A percentile compares a stretch with the other conserved stretches of the same genome.
These are phyloP conservation scores for Lepiota venenata DNA, from an alignment of 768 basidiomycete genomes.

Conservation along the genomic window DNA sequence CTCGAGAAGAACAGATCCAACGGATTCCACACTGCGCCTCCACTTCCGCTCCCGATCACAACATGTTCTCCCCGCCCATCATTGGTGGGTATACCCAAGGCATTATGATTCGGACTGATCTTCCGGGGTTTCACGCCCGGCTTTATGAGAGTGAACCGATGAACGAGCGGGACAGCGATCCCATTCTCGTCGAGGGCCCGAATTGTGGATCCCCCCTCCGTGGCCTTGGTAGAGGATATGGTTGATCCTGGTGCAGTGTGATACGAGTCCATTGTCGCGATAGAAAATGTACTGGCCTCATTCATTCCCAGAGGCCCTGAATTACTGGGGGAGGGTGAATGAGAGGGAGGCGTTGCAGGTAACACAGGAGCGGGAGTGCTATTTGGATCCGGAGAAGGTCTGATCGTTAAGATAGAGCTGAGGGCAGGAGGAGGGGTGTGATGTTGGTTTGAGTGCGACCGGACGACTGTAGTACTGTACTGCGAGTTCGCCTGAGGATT, in stretches of 20 bases:
- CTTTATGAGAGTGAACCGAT: constrained; percentile 85
- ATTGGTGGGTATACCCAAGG: not conserved
- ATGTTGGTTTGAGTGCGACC: constrained; percentile 36
- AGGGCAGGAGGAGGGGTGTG: constrained; percentile 46
- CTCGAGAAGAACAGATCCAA: constrained; percentile 77
- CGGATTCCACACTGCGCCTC: constrained; percentile 62
- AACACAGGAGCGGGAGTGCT: constrained; percentile 36
- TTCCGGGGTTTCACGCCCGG: constrained; percentile 65
- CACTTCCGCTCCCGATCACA: constrained; percentile 25
- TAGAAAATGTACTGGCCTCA: constrained; percentile 48
- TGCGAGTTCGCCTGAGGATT: constrained; percentile 31
- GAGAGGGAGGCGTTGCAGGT: constrained; percentile 28
- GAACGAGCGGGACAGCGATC: constrained; percentile 36
- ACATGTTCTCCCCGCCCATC: not conserved
- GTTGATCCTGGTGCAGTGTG: constrained; percentile 58
- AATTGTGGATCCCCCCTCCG: constrained; percentile 70
- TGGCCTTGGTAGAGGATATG: constrained; percentile 57
- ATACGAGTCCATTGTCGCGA: constrained; percentile 59
- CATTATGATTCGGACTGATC: constrained; percentile 13
- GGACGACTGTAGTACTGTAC: constrained; percentile 71
- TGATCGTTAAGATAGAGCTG: constrained; percentile 74
- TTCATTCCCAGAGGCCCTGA: constrained; percentile 27
- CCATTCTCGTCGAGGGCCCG: constrained; percentile 32
- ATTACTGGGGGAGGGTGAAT: constrained; percentile 16
- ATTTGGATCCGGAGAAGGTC: constrained; percentile 51